Evolutionary conservation across 805 yeast species (phyloP).

Genomic region (Saccharomycopsis sp.): DNA sequence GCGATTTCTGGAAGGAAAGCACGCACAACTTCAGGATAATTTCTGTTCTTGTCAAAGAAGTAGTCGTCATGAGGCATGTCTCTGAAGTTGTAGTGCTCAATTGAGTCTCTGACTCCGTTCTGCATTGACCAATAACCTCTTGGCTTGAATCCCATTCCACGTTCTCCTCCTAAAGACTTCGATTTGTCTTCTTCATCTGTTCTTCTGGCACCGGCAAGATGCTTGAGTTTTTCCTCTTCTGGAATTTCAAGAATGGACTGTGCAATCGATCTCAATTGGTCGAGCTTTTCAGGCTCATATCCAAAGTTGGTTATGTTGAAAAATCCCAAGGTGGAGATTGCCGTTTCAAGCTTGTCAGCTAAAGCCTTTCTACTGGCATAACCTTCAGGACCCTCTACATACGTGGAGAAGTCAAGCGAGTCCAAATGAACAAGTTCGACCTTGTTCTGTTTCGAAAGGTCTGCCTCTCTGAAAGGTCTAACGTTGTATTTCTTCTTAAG

Average conservation of each 20-base stretch:
- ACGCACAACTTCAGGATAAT: conserved; percentile 36
- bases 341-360: conserved; percentile 33
- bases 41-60: conserved; percentile 22
- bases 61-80: conserved; percentile 33
- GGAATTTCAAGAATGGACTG: conserved; percentile 37
- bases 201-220: conserved; percentile 36
- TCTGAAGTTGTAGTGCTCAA: conserved; percentile 38
- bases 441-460: conserved; percentile 6
- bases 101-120: conserved; percentile 37
- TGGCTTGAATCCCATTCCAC: conserved; percentile 44
- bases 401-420: conserved; percentile 31
- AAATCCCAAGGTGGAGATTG: conserved; percentile 37
- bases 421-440: conserved; percentile 24
- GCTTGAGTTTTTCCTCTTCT: conserved; percentile 33
- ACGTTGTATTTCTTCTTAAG: conserved; percentile 26
- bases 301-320: conserved; percentile 38
- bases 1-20: conserved; percentile 35
- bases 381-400: conserved; percentile 31
- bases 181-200: conserved; percentile 25
- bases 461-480: conserved; percentile 28
- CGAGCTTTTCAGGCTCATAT: conserved; percentile 28
- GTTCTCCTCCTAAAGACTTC: conserved; percentile 35
- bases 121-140: conserved; percentile 42
- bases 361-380: conserved; percentile 28
- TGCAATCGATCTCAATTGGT: conserved; percentile 33